These are phyloP conservation scores for Aethionema arabicum DNA, from an alignment of 345 rosid species.

Conservation along the genomic window DNA sequence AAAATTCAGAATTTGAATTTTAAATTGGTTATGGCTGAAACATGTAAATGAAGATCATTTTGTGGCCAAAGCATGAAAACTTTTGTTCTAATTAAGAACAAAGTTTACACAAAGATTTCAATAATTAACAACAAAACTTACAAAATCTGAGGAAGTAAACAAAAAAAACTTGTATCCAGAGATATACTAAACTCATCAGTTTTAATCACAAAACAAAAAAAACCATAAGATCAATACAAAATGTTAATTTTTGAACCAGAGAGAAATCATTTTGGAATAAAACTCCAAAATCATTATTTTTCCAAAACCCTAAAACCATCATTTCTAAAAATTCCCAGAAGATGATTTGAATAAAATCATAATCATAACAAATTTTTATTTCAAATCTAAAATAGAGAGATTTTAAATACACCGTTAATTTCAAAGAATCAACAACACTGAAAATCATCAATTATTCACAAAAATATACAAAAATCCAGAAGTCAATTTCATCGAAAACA, in stretches of 20 bases:
- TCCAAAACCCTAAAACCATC: too few relatives aligned
- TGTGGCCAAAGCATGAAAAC: background rate
- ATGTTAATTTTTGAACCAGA: too few relatives aligned
- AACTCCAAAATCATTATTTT: too few relatives aligned
- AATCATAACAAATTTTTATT: background rate
- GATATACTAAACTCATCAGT: background rate
- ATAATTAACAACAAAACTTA: background rate
- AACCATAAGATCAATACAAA: too few relatives aligned
- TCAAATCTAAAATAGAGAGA: background rate
- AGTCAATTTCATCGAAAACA: slow-evolving; percentile 25
- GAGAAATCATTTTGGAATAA: too few relatives aligned
- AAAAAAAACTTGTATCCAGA: background rate
- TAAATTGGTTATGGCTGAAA: too few relatives aligned
- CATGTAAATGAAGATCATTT: too few relatives aligned
- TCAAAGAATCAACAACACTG: slow-evolving; percentile 13
- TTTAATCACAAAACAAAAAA: background rate
- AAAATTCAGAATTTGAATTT: too few relatives aligned
- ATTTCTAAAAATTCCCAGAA: too few relatives aligned
- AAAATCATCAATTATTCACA: too few relatives aligned
- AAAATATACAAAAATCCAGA: background rate
- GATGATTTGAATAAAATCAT: background rate
- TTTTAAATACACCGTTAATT: slow-evolving; percentile 6
- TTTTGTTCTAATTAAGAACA: background rate
- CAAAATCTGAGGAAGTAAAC: slow-evolving; percentile 2
- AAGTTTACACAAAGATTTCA: background rate